Conservation (phyloP, 2,329 filamentous ascomycete species). For the Fusarium sulawesiense region DNA sequence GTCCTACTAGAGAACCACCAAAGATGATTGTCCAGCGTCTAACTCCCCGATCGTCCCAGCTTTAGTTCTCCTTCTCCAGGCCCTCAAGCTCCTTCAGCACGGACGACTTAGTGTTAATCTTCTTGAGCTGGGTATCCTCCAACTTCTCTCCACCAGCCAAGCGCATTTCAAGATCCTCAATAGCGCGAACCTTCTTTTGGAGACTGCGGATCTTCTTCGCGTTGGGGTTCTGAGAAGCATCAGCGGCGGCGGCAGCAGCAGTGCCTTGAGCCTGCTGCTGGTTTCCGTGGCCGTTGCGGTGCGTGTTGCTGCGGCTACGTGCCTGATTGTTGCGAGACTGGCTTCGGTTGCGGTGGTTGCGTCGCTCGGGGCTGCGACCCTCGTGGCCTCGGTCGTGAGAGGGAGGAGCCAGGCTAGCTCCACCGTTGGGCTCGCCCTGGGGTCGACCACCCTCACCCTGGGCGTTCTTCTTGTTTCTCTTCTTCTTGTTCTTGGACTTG, state of each 20-base stretch:
- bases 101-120: constrained; percentile 88
- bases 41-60: background rate
- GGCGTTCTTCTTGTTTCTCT: constrained; percentile 90
- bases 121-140: constrained; percentile 98
- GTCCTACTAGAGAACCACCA: constrained; percentile 7
- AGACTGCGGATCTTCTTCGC: constrained; percentile 95
- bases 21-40: constrained; percentile 10
- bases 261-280: constrained; percentile 51
- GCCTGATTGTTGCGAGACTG: constrained; percentile 65
- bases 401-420: constrained; percentile 62
- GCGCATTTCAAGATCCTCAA: constrained; percentile 98
- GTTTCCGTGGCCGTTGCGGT: constrained; percentile 46
- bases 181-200: constrained; percentile 96
- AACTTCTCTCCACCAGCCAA: constrained; percentile 94
- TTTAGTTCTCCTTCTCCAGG: constrained; percentile 55
- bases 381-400: constrained; percentile 58
- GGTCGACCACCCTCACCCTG: constrained; percentile 75
- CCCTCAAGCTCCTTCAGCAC: constrained; percentile 85
- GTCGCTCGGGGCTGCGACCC: constrained; percentile 74
- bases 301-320: constrained; percentile 64
- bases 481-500: constrained; percentile 99
- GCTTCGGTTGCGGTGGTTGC: constrained; percentile 60
- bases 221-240: constrained; percentile 71
- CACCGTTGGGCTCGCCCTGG: constrained; percentile 57
- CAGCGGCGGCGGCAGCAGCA: constrained; percentile 59